phyloP scores from a whole-genome alignment of 2,329 filamentous ascomycete species.

The Botrytis byssoidea region DNA sequence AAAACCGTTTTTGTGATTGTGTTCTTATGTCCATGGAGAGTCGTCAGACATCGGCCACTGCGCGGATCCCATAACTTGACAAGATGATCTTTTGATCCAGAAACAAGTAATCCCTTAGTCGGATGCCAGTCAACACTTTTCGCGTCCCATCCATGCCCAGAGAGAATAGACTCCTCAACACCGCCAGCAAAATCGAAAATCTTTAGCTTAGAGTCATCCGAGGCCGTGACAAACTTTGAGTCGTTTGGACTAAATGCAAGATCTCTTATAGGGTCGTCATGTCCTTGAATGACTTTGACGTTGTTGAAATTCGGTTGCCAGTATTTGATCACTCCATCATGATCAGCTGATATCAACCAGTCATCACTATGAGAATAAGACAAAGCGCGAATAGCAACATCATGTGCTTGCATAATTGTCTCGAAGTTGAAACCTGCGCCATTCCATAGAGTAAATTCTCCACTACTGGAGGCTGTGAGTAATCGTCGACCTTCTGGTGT shows the following conservation, averaged over 20 bases:
- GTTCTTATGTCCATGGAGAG: constrained; percentile 94
- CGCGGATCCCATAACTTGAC: constrained; percentile 99
- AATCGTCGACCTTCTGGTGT: constrained; percentile 91
- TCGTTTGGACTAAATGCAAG: constrained; percentile 92
- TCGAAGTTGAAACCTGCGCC: constrained; percentile 99
- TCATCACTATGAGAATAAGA: constrained; percentile 94
- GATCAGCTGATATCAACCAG: constrained; percentile 94
- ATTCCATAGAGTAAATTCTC: constrained; percentile 98
- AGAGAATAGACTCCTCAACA: constrained; percentile 76
- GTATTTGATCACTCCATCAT: constrained; percentile 95
- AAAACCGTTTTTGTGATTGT: constrained; percentile 92
- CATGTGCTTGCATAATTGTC: constrained; percentile 97
- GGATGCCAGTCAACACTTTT: constrained; percentile 98
- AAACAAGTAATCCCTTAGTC: constrained; percentile 88
- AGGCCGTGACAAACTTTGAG: constrained; percentile 92
- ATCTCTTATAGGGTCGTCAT: constrained; percentile 85
- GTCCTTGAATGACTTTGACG: constrained; percentile 89
- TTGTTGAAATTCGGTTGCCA: constrained; percentile 99
- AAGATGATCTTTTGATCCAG: constrained; percentile 94
- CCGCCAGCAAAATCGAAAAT: constrained; percentile 95
- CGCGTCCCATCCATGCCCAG: constrained; percentile 96
- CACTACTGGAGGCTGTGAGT: constrained; percentile 90
- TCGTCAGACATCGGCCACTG: constrained; percentile 84
- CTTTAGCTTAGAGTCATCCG: constrained; percentile 88
- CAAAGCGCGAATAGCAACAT: constrained; percentile 77